phyloP scores from a whole-genome alignment of 148 eudicot genomes.

The Rhododendron ovatum region DNA sequence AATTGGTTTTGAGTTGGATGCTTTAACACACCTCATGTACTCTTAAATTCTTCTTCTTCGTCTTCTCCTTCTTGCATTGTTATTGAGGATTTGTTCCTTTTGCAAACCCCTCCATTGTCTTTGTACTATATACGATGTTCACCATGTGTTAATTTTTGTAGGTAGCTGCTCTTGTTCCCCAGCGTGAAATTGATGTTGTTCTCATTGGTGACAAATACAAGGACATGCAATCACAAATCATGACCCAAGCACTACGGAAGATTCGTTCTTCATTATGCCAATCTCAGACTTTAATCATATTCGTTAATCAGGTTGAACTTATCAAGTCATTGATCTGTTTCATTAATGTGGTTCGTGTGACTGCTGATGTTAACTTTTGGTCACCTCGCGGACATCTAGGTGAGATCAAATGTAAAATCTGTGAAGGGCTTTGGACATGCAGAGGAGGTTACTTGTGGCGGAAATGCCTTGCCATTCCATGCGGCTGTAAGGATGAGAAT shows the following conservation, averaged over 20 bases:
- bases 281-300: constrained; percentile 70
- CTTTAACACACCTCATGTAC: not conserved
- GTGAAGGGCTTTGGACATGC: constrained; percentile 38
- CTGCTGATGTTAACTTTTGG: not conserved
- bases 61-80: not conserved
- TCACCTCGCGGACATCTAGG: constrained; percentile 36
- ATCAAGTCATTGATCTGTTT: not conserved
- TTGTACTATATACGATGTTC: not conserved
- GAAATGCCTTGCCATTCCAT: constrained; percentile 86
- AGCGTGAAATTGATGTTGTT: constrained; percentile 59
- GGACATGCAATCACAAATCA: constrained; percentile 46
- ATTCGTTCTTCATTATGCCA: constrained; percentile 75
- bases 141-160: constrained; percentile 21
- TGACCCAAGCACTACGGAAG: constrained; percentile 85
- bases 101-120: not conserved
- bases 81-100: not conserved
- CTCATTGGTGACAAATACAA: constrained; percentile 22
- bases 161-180: constrained; percentile 99
- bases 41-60: not conserved
- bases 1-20: not conserved
- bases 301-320: constrained; percentile 77
- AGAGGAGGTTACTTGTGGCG: constrained; percentile 81
- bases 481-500: constrained; percentile 80
- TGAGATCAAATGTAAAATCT: constrained; percentile 49
- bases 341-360: not conserved